Base-by-base conservation (phyloP, 345 rosid genomes). In the Turritis glabra region DNA sequence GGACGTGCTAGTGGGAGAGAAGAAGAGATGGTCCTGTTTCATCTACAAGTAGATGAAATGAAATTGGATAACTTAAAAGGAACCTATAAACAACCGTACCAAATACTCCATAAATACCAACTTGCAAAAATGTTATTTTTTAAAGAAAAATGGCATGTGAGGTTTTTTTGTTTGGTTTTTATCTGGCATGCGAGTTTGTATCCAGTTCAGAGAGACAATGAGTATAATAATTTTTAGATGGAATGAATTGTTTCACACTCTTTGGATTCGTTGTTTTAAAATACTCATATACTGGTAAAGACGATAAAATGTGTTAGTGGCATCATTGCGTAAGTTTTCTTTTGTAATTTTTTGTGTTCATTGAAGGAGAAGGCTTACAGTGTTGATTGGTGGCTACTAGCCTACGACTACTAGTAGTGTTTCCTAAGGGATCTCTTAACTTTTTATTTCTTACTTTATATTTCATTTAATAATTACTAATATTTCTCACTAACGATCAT, bases 311-410 rank as follows among this genome's bases (percentile, higher is more conserved):
- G 21, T 8, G 29, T 70, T 69, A 35, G 66, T 40, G 9, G 22
- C 73, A 77, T 77, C 58, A 77, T 77, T 71, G 54, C 48, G 9
- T 50, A 71, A 56, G 62, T 17, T 71, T 71, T 38, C 26, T 77
- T 46, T 43, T 62, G 52, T 52, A 61, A 8, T 18, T 14, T 23
- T 69, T 35, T 2, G 18, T 55, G 67, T 77, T 71, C 47, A 66
- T 71, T 77, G 80, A 77, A 71, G 50, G 57, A 66, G 77, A 77
- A 77, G 80, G 40, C 48, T 71, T 69, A 40, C 41, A 62, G 51
- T 53, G 30, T 70, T 77, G 71, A 77, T 70, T 77, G 80, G 33
- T 65, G 68, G 67, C 61, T 70, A 66, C 69, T 60, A 10, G 54
- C 54, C 15, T 48, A 21, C 54, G 25, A 71, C 62, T 67, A 40